Conservation (phyloP, 805 yeast species). For the Wickerhamiella musiphila region DNA sequence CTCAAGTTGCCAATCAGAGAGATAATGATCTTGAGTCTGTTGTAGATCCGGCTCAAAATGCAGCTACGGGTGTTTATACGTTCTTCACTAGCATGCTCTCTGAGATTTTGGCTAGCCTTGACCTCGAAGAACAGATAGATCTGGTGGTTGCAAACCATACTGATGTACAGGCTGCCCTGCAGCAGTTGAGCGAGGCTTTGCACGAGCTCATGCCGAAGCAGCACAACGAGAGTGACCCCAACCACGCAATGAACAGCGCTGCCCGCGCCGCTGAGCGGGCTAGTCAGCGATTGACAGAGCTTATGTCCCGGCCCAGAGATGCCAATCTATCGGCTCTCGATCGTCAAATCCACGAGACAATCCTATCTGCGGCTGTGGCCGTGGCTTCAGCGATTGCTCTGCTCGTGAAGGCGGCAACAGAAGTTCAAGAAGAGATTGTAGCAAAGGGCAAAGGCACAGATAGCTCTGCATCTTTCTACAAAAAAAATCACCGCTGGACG, state of each 20-base stretch:
- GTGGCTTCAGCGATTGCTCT: conserved; percentile 62
- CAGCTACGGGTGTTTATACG: conserved; percentile 42
- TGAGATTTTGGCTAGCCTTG: conserved; percentile 29
- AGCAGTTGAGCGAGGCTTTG: conserved; percentile 34
- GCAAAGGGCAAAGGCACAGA: conserved; percentile 48
- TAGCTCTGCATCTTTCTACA: conserved; percentile 58
- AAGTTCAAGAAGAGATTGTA: conserved; percentile 67
- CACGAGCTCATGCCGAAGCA: conserved; percentile 38
- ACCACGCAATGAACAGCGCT: conserved; percentile 53
- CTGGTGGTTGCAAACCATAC: conserved; percentile 59
- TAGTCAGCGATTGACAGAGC: conserved; percentile 35
- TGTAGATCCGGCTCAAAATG: conserved; percentile 39
- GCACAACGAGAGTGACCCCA: conserved; percentile 45
- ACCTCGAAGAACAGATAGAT: conserved; percentile 49
- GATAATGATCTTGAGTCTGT: conserved; percentile 29
- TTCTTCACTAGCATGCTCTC: conserved; percentile 47
- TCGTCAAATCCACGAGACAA: conserved; percentile 55
- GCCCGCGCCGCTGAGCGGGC: conserved; percentile 56
- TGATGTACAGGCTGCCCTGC: conserved; percentile 54
- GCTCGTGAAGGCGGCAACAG: conserved; percentile 59
- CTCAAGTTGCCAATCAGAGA: conserved; percentile 30
- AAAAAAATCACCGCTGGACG: conserved; percentile 81
- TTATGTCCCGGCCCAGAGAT: conserved; percentile 33
- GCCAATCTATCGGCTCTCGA: conserved; percentile 39
- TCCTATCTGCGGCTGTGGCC: conserved; percentile 61